A percentile compares a stretch with the other conserved stretches of the same genome.
Conservation (phyloP, 2,329 filamentous ascomycete genomes). For the Pestalotiopsis sp. region DNA sequence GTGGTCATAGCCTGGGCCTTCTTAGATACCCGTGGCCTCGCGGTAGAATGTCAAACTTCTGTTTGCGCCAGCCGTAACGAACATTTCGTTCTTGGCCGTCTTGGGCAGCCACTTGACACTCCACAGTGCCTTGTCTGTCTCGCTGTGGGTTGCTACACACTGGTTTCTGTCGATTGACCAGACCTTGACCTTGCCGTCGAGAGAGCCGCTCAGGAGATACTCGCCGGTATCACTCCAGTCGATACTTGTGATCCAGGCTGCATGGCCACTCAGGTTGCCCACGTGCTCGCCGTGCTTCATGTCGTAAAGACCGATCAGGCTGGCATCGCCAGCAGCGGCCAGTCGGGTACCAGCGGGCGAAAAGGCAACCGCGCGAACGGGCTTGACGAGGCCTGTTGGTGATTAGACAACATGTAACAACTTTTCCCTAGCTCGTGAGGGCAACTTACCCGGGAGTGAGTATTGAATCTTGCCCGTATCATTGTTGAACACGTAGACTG, state of each 20-base stretch:
- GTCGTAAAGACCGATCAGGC: constrained; percentile 88
- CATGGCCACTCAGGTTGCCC: constrained; percentile 70
- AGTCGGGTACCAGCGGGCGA: constrained; percentile 82
- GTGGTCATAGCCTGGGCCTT: neutral
- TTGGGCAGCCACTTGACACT: constrained; percentile 82
- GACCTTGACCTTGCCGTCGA: constrained; percentile 93
- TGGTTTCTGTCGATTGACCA: constrained; percentile 84
- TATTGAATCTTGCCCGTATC: constrained; percentile 82
- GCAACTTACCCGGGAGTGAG: constrained; percentile 70
- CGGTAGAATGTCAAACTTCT: constrained; percentile 78
- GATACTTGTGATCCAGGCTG: constrained; percentile 85
- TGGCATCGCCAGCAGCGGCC: constrained; percentile 86
- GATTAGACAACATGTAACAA: constrained; percentile 14
- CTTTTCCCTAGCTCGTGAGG: neutral
- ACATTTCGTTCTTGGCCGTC: constrained; percentile 65
- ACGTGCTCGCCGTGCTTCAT: constrained; percentile 91
- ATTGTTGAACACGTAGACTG: constrained; percentile 94
- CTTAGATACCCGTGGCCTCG: constrained; percentile 66
- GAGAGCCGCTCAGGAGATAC: constrained; percentile 82
- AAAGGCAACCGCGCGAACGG: constrained; percentile 83
- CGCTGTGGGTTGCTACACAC: constrained; percentile 91
- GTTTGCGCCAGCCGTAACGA: constrained; percentile 77
- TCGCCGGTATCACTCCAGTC: constrained; percentile 95
- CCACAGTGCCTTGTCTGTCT: constrained; percentile 85
- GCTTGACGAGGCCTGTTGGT: constrained; percentile 72